Conservation (phyloP, 2,329 filamentous ascomycete species). For the Cladophialophora psammophila region DNA sequence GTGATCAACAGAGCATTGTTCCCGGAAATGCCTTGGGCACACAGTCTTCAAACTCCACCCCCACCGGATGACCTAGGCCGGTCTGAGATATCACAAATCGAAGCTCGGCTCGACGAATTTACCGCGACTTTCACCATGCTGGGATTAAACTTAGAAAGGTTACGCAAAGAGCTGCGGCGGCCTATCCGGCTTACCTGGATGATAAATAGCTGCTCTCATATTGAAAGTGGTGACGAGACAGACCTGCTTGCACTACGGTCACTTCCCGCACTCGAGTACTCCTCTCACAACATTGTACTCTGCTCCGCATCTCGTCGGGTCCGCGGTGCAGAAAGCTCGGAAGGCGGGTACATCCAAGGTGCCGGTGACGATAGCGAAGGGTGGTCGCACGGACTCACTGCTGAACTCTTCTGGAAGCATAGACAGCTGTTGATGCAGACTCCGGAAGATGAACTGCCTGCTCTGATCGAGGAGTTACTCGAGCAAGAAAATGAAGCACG, state of each 20-base stretch:
- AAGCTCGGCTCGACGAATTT: constrained; percentile 65
- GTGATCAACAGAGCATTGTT: constrained; percentile 84
- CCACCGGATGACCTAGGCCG: constrained; percentile 60
- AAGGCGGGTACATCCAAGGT: constrained; percentile 86
- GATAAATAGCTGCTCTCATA: constrained; percentile 27
- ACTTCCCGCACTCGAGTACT: constrained; percentile 13
- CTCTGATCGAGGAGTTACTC: constrained; percentile 57
- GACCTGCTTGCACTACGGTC: neutral
- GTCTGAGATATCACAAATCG: constrained; percentile 66
- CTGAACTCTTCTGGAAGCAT: constrained; percentile 80
- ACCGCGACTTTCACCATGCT: constrained; percentile 57
- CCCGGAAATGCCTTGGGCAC: constrained; percentile 58
- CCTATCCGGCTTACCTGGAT: constrained; percentile 38
- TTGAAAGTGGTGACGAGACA: constrained; percentile 11
- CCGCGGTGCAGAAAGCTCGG: constrained; percentile 70
- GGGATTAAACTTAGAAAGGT: constrained; percentile 25
- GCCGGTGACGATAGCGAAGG: constrained; percentile 94
- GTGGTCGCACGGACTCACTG: constrained; percentile 84
- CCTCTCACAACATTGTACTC: constrained; percentile 72
- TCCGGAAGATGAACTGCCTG: constrained; percentile 69
- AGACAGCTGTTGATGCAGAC: constrained; percentile 66
- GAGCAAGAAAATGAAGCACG: constrained; percentile 39
- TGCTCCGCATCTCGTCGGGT: constrained; percentile 83
- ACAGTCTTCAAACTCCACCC: constrained; percentile 70
- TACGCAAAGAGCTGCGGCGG: constrained; percentile 26